Base-by-base conservation (phyloP, 768 basidiomycete species). In the Suillus ampliporus region DNA sequence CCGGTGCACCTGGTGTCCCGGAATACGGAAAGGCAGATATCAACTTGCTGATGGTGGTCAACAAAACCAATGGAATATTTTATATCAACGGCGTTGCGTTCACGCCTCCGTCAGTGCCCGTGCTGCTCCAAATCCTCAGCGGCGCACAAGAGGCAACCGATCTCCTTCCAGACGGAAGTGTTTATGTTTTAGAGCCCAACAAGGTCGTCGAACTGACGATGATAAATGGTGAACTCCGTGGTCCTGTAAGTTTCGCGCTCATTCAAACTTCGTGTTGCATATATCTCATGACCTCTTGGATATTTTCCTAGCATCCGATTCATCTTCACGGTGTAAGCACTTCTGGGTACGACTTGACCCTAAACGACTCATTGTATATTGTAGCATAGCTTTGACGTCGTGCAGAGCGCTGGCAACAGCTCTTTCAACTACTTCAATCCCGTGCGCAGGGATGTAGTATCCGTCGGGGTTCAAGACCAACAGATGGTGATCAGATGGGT, bases 401-500 rank as follows among this genome's bases (percentile, higher is more conserved):
- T 79, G 5, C 71, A 72, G 65, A 72, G 72, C 46, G 74, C 74
- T 8, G 72, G 71, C 9, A 23, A 17, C 31, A 68, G 57, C 26
- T 31, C 60, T 4, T 69, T 69, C 53, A 80, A 80, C 68, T 79
- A 73, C 56, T 38, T 63, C 8, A 78, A 79, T 50, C 79, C 79
- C 0, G 72, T 78, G 17, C 71, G 68, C 43, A 69, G 79, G 15
- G 79, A 80, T 34, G 69, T 71, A 1, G 62, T 51, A 11, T 68
- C 67, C 7, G 43, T 66, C 38, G 72, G 72, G 7, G 68, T 63
- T 48, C 62, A 58, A 21, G 72, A 83, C 67, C 67, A 83, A 75
- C 71, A 81, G 67, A 79, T 83, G 48, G 79, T 82, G 8, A 74
- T 90, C 41, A 81, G 88, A 56, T 89, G 84, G 72, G 73, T 77